Percentiles rank a stretch among this genome's conserved stretches.
Evolutionary conservation across 2,329 filamentous ascomycete genomes (phyloP).

Genomic region (Aspergillus eucalypticola): DNA sequence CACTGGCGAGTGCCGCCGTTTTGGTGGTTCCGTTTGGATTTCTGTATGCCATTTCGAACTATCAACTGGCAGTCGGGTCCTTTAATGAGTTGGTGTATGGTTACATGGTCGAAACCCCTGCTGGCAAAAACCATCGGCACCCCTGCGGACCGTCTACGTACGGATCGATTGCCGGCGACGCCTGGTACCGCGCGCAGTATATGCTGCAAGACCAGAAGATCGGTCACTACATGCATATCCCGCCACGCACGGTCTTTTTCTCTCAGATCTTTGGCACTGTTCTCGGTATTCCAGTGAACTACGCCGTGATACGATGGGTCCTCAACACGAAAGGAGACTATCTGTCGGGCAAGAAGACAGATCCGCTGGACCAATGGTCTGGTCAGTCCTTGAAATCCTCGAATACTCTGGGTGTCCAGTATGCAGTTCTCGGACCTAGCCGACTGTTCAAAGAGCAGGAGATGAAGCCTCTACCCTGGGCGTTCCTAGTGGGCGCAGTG

Average conservation of each 20-base stretch:
- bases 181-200: constrained; percentile 60
- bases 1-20: constrained; percentile 55
- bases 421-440: constrained; percentile 55
- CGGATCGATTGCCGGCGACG: constrained; percentile 61
- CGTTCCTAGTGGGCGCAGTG: constrained; percentile 35
- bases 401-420: constrained; percentile 60
- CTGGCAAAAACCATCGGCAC: constrained; percentile 54
- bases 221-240: constrained; percentile 65
- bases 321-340: constrained; percentile 59
- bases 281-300: constrained; percentile 62
- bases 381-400: constrained; percentile 55
- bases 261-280: constrained; percentile 61
- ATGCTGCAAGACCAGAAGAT: constrained; percentile 66
- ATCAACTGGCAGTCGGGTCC: constrained; percentile 55
- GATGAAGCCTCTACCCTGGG: constrained; percentile 33
- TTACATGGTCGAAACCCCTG: constrained; percentile 55
- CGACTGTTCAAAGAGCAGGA: constrained; percentile 31
- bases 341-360: constrained; percentile 51
- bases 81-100: constrained; percentile 64
- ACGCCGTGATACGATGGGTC: constrained; percentile 62
- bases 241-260: constrained; percentile 61
- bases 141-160: constrained; percentile 61
- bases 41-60: constrained; percentile 62
- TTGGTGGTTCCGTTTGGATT: constrained; percentile 60
- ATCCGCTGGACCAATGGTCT: constrained; percentile 64